Evolutionary conservation across 108 stramenopile species (phyloP), one percentile per base, ranked within the genome.

Genomic region (Chaetoceros tenuissimus): DNA sequence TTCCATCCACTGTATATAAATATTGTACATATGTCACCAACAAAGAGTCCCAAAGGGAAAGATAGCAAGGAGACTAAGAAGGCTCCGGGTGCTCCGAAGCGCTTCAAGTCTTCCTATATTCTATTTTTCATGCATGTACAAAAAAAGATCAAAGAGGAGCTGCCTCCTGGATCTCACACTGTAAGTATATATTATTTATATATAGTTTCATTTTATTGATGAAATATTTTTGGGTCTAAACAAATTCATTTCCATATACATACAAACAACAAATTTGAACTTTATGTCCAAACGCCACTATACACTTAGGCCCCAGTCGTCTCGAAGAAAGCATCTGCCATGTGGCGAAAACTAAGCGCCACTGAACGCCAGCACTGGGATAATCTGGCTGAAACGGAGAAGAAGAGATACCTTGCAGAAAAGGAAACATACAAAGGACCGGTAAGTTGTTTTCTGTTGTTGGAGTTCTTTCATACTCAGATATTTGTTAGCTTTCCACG

Each of bases 361-460:
- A 69, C 70, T 48, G 71, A 75, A 46, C 64, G 75, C 17, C 26
- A 7, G 2, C 13, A 70, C 40, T 81, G 80, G 80, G 76, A 81
- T 17, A 57, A 77, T 23, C 64, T 64, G 2, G 76, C 80, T 24
- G 64, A 58, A 13, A 77, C 77, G 28, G 80, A 81, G 55, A 81
- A 81, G 51, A 45, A 69, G 44, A 64, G 80, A 21, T 81, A 72
- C 62, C 44, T 72, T 55, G 46, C 43, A 1, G 80, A 77, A 53
- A 81, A 78, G 52, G 63, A 69, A 24, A 29, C 67, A 1, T 81
- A 81, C 48, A 78, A 62, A 25, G 80, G 80, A 7, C 75, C 74
- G 13, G 34, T 40, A 40, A 40, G 34, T 40, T 40, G 34, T 40
- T 5, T 40, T 40, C 13, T 40, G 13, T 5, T 40, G 34, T 40